phyloP scores from a whole-genome alignment of 495 filamentous ascomycete genomes.

The Evansstolkia leycettana region DNA sequence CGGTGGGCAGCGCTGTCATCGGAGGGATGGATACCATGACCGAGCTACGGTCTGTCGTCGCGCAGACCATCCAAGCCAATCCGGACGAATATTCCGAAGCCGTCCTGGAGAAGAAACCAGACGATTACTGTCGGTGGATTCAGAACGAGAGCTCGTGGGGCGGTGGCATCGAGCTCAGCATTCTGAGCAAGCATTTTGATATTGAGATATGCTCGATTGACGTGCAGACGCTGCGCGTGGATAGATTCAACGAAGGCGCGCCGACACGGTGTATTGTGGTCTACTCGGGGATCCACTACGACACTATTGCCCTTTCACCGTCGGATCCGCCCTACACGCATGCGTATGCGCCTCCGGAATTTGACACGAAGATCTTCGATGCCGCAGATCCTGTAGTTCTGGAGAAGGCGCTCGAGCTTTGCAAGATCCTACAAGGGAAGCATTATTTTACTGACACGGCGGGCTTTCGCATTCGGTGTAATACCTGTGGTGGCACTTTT shows the following conservation, averaged over 20 bases:
- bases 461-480: constrained; percentile 72
- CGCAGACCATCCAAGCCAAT: constrained; percentile 64
- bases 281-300: constrained; percentile 93
- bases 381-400: constrained; percentile 56
- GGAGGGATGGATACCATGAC: constrained; percentile 59
- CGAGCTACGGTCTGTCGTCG: constrained; percentile 69
- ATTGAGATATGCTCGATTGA: constrained; percentile 83
- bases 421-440: constrained; percentile 51
- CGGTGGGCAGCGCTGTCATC: constrained; percentile 67
- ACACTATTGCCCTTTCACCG: constrained; percentile 69
- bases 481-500: constrained; percentile 56
- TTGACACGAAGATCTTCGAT: constrained; percentile 71
- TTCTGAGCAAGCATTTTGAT: constrained; percentile 74
- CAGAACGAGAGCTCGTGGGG: constrained; percentile 76
- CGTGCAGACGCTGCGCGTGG: constrained; percentile 53
- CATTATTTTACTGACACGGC: constrained; percentile 91
- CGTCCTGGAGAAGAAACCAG: constrained; percentile 61
- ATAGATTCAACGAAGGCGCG: constrained; percentile 72
- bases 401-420: constrained; percentile 56
- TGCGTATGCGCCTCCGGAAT: constrained; percentile 49
- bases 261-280: constrained; percentile 65
- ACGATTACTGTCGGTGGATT: constrained; percentile 79
- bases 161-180: constrained; percentile 78
- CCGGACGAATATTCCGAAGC: constrained; percentile 59
- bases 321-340: constrained; percentile 44